Base-by-base conservation (phyloP, 805 yeast species). In the Saturnispora hagleri region DNA sequence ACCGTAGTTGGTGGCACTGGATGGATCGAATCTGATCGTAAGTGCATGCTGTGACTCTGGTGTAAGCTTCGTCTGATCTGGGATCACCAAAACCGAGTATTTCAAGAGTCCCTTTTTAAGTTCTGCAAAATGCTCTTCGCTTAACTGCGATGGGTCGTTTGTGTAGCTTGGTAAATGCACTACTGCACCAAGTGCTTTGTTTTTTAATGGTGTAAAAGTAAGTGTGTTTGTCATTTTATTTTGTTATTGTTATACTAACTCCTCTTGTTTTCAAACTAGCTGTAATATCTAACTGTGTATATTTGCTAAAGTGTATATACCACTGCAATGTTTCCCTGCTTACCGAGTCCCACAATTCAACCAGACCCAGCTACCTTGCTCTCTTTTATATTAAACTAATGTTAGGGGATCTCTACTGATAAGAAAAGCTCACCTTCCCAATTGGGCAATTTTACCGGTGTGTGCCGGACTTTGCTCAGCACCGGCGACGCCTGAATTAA, bases 1-100 rank as follows among this genome's bases (percentile, higher is more conserved):
- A 33, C 96, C 96, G 60, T 89, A 89, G 24, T 77, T 77, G 42
- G 85, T 82, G 44, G 69, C 71, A 52, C 82, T 74, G 3, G 87
- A 71, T 24, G 91, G 89, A 61, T 89, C 96, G 62, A 88, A 84
- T 60, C 86, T 77, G 54, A 83, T 77, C 31, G 96, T 89, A 49
- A 89, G 73, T 26, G 74, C 67, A 68, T 84, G 86, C 68, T 89
- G 96, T 1, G 90, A 82, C 52, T 77, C 72, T 33, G 96, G 95
- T 3, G 81, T 57, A 40, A 89, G 73, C 6, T 79, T 69, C n/a
- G 73, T 79, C 67, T 85, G 91, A 42, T 75, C 74, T 43, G 91
- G 91, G 51, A 89, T 77, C 17, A 88, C 84, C 17, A 86, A 71
- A 8, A 89, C 95, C 49, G 86, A 76, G 63, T 89, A 69, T 8